These are phyloP conservation scores for Bacidia rubella DNA, from an alignment of 495 filamentous ascomycete species.

Conservation along the genomic window DNA sequence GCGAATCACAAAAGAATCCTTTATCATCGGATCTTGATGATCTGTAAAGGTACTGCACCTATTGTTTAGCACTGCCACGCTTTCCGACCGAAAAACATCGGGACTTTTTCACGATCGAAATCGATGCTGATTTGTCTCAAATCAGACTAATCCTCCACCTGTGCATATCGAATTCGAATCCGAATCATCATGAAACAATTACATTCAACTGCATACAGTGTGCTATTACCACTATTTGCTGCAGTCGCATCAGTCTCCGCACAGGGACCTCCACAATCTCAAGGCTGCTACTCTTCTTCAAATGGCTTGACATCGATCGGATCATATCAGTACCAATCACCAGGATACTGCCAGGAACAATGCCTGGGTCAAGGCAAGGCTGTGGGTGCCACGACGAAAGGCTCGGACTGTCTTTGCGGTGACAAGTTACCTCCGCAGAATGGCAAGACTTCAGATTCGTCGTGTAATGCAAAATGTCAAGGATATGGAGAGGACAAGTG, in stretches of 20 bases:
- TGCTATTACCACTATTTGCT: slow-evolving; percentile 9
- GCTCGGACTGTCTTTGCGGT: slow-evolving; percentile 36
- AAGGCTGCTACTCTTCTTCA: slow-evolving; percentile 28
- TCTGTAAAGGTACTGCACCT: not conserved
- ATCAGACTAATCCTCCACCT: not conserved
- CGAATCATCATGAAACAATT: not conserved
- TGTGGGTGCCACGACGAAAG: slow-evolving; percentile 31
- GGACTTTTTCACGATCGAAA: not conserved
- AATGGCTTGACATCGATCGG: slow-evolving; percentile 24
- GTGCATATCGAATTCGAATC: no score
- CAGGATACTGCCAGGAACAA: slow-evolving; percentile 32
- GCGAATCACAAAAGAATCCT: not conserved
- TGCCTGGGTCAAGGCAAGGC: slow-evolving; percentile 25
- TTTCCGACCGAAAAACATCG: not conserved
- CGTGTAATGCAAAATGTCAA: slow-evolving; percentile 30
- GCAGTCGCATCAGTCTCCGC: slow-evolving; percentile 20
- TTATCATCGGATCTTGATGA: not conserved
- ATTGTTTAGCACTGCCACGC: not conserved
- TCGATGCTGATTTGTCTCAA: not conserved
- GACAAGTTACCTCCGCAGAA: slow-evolving; percentile 29
- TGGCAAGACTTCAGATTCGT: slow-evolving; percentile 24
- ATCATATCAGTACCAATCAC: slow-evolving; percentile 33
- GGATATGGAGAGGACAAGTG: slow-evolving; percentile 34
- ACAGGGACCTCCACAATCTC: slow-evolving; percentile 17
- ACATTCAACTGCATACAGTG: not conserved